Evolutionary conservation across 805 yeast species (phyloP).

Genomic region (Saturnispora besseyi): DNA sequence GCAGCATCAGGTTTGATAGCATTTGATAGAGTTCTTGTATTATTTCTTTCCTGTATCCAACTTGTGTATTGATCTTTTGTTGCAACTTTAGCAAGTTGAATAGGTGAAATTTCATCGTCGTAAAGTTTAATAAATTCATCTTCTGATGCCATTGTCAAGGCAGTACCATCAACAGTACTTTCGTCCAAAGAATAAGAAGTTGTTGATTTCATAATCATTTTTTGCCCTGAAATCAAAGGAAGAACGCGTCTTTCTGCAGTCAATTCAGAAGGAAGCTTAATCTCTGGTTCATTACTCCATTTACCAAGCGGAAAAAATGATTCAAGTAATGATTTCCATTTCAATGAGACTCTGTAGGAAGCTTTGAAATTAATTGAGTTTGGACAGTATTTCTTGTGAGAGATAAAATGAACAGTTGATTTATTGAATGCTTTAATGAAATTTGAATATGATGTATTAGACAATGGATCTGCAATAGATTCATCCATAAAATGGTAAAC

Average conservation of each 20-base stretch:
- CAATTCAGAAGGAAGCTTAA: slow-evolving; percentile 18
- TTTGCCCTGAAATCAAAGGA: slow-evolving; percentile 26
- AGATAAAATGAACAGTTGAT: slow-evolving; percentile 50
- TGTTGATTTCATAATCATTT: slow-evolving; percentile 17
- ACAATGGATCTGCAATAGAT: slow-evolving; percentile 33
- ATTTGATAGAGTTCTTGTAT: slow-evolving; percentile 2
- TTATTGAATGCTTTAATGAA: slow-evolving; percentile 50
- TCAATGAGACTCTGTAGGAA: slow-evolving; percentile 44
- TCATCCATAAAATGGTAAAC: slow-evolving; percentile 77
- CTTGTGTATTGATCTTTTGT: slow-evolving; percentile 10
- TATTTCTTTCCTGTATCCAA: slow-evolving; percentile 4
- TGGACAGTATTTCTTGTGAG: slow-evolving; percentile 61
- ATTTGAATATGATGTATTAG: slow-evolving; percentile 32
- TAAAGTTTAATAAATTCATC: slow-evolving; percentile 21
- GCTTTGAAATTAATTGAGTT: slow-evolving; percentile 51
- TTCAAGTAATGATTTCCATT: slow-evolving; percentile 45
- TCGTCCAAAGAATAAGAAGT: slow-evolving; percentile 5
- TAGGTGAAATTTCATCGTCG: slow-evolving; percentile 19
- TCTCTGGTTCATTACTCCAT: slow-evolving; percentile 23
- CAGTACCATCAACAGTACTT: slow-evolving; percentile 3
- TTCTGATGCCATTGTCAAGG: slow-evolving; percentile 15
- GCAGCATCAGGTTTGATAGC: slow-evolving; percentile 15
- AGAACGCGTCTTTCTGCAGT: slow-evolving; percentile 14
- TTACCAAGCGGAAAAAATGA: slow-evolving; percentile 36
- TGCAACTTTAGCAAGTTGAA: slow-evolving; percentile 7